Conservation (phyloP, 805 yeast genomes). For the Sungouiozyma ichnusensis region DNA sequence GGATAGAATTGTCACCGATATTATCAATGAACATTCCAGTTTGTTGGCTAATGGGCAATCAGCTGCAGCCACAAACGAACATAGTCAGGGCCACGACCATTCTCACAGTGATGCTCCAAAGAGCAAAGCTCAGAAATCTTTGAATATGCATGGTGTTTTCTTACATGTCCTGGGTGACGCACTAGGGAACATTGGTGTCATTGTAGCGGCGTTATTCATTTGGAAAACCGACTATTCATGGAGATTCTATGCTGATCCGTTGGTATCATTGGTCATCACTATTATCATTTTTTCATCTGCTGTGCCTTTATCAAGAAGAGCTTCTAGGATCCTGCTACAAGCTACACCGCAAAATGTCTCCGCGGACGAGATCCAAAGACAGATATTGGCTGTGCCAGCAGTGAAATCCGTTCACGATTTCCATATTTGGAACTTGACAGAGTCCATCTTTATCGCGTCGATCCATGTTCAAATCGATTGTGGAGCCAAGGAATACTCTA, state of each 20-base stretch:
- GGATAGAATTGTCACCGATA: conserved; percentile 12
- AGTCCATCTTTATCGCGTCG: conserved; percentile 76
- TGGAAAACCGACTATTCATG: conserved; percentile 90
- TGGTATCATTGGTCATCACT: conserved; percentile 77
- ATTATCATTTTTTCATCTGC: conserved; percentile 85
- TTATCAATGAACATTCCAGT: conserved; percentile 1
- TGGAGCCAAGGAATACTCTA: conserved; percentile 54
- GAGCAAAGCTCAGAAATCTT: conserved; percentile 38
- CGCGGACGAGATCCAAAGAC: conserved; percentile 60
- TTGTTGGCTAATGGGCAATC: too few relatives aligned
- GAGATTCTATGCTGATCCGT: conserved; percentile 80
- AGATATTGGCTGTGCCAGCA: conserved; percentile 56
- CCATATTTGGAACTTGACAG: conserved; percentile 94
- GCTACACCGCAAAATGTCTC: conserved; percentile 84
- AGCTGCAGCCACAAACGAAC: too few relatives aligned
- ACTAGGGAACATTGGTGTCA: conserved; percentile 89
- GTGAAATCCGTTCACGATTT: conserved; percentile 86
- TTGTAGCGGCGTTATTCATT: conserved; percentile 76
- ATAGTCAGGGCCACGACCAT: neutral
- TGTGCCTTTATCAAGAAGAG: conserved; percentile 73
- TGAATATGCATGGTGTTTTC: conserved; percentile 96
- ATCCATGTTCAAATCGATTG: conserved; percentile 70
- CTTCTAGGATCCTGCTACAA: conserved; percentile 80
- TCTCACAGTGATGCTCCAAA: conserved; percentile 3
- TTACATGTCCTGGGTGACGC: conserved; percentile 95